Base-by-base conservation (phyloP, 1,284 basidiomycete species). In the Cystobasidium slooffiae region DNA sequence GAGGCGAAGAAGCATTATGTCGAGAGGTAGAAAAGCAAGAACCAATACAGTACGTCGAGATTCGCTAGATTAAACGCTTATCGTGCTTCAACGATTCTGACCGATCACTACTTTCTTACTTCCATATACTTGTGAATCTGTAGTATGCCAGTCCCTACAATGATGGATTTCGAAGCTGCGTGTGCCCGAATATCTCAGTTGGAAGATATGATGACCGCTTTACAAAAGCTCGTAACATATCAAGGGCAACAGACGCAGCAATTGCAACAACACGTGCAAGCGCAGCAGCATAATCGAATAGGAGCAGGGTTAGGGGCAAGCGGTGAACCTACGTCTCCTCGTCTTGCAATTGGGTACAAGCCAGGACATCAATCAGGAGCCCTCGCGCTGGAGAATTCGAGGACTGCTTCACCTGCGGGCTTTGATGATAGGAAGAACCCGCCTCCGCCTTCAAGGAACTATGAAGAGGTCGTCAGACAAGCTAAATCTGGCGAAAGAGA, bases 21-120 rank as follows among this genome's bases (percentile, higher is more conserved):
- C 49, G 53, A n/a, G 70, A 73, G 39, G 70, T 73, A 31, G 70
- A 73, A 53, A 73, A 73, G 44, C 44, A 55, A 22, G 70, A 73
- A 44, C 70, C 63, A 20, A 59, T 73, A 39, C 70, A 64, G 69
- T 72, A 37, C 9, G 69, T 53, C 24, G 31, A 22, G 24, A 7
- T 16, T 39, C 37, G 4, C 24, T 41, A 6, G 12, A 8, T 39
- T 31, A 46, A 7, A 49, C 31, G n/a, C 31, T 14, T 56, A 14
- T 56, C 31, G 55, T 14, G 20, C 14, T 16, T 51, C 47, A 31
- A 5, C 31, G 14, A 6, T 3, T 49, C 46, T n/a, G 12, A 10
- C 8, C 53, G 22, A 12, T 56, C 24, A 56, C 24, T 4, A 37
- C 18, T 9, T 1, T 18, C 12, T 41, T 16, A 41, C 20, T 41